Percentiles rank a stretch among this genome's conserved stretches.
phyloP scores from a whole-genome alignment of 2,329 filamentous ascomycete genomes.

The Drechmeria coniospora region DNA sequence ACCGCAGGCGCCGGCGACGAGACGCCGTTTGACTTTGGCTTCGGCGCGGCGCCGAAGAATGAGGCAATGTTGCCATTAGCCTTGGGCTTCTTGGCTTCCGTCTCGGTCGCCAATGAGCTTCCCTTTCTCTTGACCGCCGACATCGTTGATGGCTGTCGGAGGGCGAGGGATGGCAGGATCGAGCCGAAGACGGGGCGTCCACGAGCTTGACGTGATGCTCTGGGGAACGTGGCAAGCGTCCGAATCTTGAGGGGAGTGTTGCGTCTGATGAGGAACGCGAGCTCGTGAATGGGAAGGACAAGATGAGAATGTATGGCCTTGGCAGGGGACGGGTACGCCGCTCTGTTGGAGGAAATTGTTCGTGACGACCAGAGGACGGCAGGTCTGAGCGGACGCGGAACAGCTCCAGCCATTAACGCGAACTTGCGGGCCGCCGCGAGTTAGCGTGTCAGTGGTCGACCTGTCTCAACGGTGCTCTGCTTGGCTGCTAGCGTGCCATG shows the following conservation, averaged over 20 bases:
- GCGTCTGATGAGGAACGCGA: too few species aligned
- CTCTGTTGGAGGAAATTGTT: too few species aligned
- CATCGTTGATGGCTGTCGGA: conserved; percentile 22
- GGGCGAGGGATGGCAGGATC: neutral
- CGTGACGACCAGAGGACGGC: too few species aligned
- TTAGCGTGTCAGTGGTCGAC: too few species aligned
- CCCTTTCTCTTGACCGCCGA: conserved; percentile 54
- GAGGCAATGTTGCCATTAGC: conserved; percentile 68
- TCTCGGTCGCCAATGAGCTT: conserved; percentile 23
- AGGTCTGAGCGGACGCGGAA: conserved; percentile 2
- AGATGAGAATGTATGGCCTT: too few species aligned
- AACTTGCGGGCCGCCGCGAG: too few species aligned
- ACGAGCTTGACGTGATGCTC: conserved; percentile 4
- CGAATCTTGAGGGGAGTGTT: conserved; percentile 5
- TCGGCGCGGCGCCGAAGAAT: conserved; percentile 59
- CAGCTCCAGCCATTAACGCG: conserved; percentile 4
- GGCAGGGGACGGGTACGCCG: too few species aligned
- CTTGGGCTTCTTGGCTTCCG: conserved; percentile 55
- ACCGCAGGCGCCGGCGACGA: conserved; percentile 16
- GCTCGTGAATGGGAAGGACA: neutral
- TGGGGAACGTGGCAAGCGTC: conserved; percentile 6
- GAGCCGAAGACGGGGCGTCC: conserved; percentile 5
- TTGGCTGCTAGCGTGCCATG: too few species aligned
- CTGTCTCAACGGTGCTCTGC: too few species aligned
- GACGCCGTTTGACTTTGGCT: conserved; percentile 35